These are phyloP conservation scores for Mortierella sp. DNA, from an alignment of 371 early-diverging fungal genomes.

Conservation along the genomic window DNA sequence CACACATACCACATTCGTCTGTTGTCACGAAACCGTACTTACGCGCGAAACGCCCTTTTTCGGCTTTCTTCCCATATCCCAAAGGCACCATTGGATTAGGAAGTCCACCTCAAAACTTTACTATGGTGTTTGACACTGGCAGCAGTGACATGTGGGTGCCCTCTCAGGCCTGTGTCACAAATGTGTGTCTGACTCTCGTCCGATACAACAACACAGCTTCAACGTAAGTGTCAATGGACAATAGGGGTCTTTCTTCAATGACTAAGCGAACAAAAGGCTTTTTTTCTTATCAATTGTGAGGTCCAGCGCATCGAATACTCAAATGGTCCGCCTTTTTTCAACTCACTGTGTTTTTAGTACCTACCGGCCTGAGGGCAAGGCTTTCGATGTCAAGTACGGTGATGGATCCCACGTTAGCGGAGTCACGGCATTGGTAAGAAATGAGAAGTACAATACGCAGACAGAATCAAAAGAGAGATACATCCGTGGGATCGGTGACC, in stretches of 20 bases:
- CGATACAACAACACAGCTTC: constrained; percentile 34
- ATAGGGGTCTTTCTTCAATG: not conserved
- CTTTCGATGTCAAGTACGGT: constrained; percentile 43
- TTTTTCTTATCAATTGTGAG: not conserved
- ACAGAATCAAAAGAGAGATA: not conserved
- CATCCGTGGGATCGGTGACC: not conserved
- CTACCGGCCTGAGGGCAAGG: constrained; percentile 29
- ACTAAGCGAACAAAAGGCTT: not conserved
- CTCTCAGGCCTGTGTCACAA: constrained; percentile 62
- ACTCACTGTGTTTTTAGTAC: constrained; percentile 9
- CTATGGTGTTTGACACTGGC: constrained; percentile 95
- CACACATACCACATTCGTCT: not conserved
- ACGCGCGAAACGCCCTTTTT: too few relatives aligned
- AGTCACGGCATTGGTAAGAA: constrained; percentile 30
- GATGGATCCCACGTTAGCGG: constrained; percentile 51
- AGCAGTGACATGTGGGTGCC: constrained; percentile 98
- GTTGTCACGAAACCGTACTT: too few relatives aligned
- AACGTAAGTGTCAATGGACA: constrained; percentile 14
- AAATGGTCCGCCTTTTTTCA: not conserved
- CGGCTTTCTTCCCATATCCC: not conserved
- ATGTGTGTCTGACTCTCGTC: constrained; percentile 21
- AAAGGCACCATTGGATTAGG: constrained; percentile 86
- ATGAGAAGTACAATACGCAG: not conserved
- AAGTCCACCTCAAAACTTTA: constrained; percentile 89
- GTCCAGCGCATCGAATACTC: not conserved